Base-by-base conservation (phyloP, 306 rosid species). In the Cucumis cinereus region DNA sequence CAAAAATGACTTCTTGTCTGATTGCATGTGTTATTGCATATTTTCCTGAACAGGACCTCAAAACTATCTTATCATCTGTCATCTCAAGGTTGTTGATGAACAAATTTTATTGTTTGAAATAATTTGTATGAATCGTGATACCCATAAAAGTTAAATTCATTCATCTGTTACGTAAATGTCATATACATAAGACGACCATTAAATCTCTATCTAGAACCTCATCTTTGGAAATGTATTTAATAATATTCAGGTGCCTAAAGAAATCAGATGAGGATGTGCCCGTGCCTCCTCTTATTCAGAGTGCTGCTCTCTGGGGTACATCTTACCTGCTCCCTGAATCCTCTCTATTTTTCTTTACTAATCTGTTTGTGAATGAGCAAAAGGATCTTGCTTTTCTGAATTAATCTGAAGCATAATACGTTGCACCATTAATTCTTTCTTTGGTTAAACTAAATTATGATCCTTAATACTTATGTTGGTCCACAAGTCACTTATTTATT, bases 211-310 rank as follows among this genome's bases (percentile, higher is more conserved):
- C 26, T 54, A 30, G n/a, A 35, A n/a, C 10, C 64, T 74, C 38
- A 55, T 16, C 64, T 54, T 30, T 59, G n/a, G 76, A 59, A 59
- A 26, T 62, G 30, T 78, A 74, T 43, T 74, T 16, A 38, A 41
- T 73, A 8, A 61, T n/a, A n/a, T 8, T 20, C 92, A 94, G 98
- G 95, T 91, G 93, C 77, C 74, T 94, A 71, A 94, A 76, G 83
- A 94, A 91, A 90, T 91, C 98, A 63, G 97, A 94, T 75, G 90
- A 90, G 57, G 96, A 91, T 86, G 81, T 94, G 77, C 98, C 96
- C 17, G 91, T 94, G 73, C 98, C 98, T 80, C 97, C 98, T 60
- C 96, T 94, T 76, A 41, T 94, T 57, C 63, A 84, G 84, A 91
- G 98, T 87, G 98, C 98, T 26, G 81, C 77, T 85, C 86, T 85